Evolutionary conservation across 2,329 filamentous ascomycete genomes (phyloP), one percentile per base, ranked within the genome.

Genomic region (Paradendryphiella salina): DNA sequence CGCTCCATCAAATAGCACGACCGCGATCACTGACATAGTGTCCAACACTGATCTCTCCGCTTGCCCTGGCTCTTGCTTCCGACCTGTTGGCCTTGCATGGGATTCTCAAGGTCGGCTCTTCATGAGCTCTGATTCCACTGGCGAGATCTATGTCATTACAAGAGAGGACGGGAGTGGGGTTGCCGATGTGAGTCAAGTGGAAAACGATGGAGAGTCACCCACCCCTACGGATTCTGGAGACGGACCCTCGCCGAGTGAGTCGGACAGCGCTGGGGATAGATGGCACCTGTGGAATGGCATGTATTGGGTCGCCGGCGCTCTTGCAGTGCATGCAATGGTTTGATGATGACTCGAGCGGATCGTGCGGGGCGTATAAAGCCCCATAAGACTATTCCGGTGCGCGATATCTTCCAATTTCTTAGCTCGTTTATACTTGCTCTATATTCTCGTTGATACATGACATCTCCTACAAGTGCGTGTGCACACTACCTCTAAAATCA

Each of bases 111-210:
- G 79, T 6, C 74, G 85, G 5, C 70, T 89, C 7, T 88, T 82
- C 71, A 80, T 87, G 75, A 81, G 76, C 49, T 84, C 80, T 4
- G 86, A 88, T 66, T 67, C 76, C 11, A 85, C 84, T 0, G 86
- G 85, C 5, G 85, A 89, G 75, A 79, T 89, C 34, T 88, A 82
- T 59, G 79, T 87, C 23, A 60, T 78, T 17, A 66, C 63, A 1
- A 64, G 57, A 31, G 53, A 60, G 10, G 66, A 73, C 55, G 72
- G 71, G 7, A 63, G 59, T 23, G 60, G 61, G 32, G 62, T 66
- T 13, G 61, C 66, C 29, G 59, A 61, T 34, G 64, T 68, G 15
- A 56, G 52, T 23, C 39, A 55, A 26, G 57, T 41, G 8, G 55
- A 57, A 15, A 53, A 39, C 11, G 61, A 52, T 45, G 56, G 58